Evolutionary conservation across 2,329 filamentous ascomycete genomes (phyloP), one percentile per base, ranked within the genome.

Genomic region (Berkeleyomyces basicola): DNA sequence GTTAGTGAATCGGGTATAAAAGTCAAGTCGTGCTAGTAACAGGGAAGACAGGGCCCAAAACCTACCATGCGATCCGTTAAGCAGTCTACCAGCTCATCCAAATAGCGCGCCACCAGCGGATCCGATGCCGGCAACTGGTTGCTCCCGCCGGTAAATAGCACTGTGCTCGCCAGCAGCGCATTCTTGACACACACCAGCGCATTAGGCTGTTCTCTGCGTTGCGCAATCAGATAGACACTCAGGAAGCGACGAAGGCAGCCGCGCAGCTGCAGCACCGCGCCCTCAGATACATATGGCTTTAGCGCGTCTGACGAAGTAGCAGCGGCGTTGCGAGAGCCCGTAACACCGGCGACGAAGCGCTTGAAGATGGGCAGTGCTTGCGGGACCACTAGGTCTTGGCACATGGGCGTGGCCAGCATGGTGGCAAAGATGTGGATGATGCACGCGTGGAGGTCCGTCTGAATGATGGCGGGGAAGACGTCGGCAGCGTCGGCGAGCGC

Each of bases 401-500:
- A 97, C 55, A 67, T 70, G 0, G 88, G 86, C 0, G 90, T 96
- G 11, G 88, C 87, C 10, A 99, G 81, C 63, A 96, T 93, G 0
- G 90, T 96, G 61, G 89, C 87, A 70, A 97, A 96, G 62, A 97
- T 96, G 75, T 99, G 91, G 59, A 99, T 82, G 67, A 97, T 96
- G 70, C 92, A 97, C 46, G 93, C 92, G 70, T 97, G 90, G 5
- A 99, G 79, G 71, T 99, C 93, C 7, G 90, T 92, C 71, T 93
- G 93, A 76, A 99, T 99, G 68, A 99, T 91, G 1, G 88, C 84
- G 0, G 95, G 95, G 74, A 99, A 99, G 14, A 97, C 90, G 66
- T 95, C 89, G 5, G 93, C 91, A 0, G 93, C 91, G 70, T 97
- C 90, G 3, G 97, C 93, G 1, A 99, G 82, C 1, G 93, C 89